Evolutionary conservation across 2,329 filamentous ascomycete genomes (phyloP).

Genomic region (Talaromyces sp.): DNA sequence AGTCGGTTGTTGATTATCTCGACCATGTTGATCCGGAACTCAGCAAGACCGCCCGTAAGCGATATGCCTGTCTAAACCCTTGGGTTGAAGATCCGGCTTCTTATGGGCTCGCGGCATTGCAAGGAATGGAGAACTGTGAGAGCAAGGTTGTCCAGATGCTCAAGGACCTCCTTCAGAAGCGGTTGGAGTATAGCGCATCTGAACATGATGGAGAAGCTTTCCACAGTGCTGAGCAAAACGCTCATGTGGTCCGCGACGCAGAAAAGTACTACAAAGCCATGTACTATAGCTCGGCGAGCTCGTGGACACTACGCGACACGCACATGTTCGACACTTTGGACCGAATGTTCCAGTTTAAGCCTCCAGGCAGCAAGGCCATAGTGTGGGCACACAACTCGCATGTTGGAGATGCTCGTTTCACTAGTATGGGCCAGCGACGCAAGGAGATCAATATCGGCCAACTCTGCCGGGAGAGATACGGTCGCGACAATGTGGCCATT

Average conservation of each 20-base stretch:
- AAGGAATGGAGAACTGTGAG: conserved; percentile 50
- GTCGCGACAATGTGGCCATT: conserved; percentile 42
- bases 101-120: conserved; percentile 48
- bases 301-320: conserved; percentile 54
- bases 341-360: conserved; percentile 45
- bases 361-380: conserved; percentile 45
- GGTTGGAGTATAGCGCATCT: conserved; percentile 42
- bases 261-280: conserved; percentile 55
- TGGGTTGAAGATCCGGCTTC: conserved; percentile 52
- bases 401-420: conserved; percentile 54
- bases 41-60: conserved; percentile 44
- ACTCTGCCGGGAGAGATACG: conserved; percentile 50
- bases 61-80: conserved; percentile 49
- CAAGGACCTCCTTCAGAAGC: conserved; percentile 43
- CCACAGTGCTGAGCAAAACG: conserved; percentile 53
- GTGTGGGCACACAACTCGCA: conserved; percentile 58
- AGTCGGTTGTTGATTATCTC: conserved; percentile 51
- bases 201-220: conserved; percentile 48
- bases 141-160: conserved; percentile 48
- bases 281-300: conserved; percentile 51
- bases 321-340: conserved; percentile 54
- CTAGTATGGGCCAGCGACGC: conserved; percentile 47
- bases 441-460: conserved; percentile 55
- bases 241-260: conserved; percentile 50
- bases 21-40: conserved; percentile 47